Conservation (phyloP, 306 rosid genomes). For the Crotalaria pallida region DNA sequence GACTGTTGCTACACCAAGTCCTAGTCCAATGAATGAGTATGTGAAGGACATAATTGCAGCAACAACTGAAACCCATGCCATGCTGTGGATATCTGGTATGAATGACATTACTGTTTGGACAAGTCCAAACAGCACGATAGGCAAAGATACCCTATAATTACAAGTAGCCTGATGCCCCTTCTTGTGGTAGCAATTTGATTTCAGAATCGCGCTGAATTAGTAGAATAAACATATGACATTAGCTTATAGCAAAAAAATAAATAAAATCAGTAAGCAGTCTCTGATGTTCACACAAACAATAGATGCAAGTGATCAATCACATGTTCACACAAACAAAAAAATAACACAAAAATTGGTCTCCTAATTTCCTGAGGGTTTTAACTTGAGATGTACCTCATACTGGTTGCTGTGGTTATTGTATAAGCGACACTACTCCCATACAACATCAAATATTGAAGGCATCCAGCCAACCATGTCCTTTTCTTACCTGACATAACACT, state of each 20-base stretch:
- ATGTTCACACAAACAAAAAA: background rate
- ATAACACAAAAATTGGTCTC: background rate
- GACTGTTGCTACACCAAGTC: conserved; percentile 57
- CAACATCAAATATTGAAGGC: conserved; percentile 50
- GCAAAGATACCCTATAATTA: conserved; percentile 33
- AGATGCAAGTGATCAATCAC: background rate
- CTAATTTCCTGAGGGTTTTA: background rate
- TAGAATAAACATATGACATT: background rate
- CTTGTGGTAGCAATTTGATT: conserved; percentile 61
- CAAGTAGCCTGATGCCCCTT: conserved; percentile 74
- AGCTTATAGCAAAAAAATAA: background rate
- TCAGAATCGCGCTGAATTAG: conserved; percentile 60
- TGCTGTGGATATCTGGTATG: conserved; percentile 78
- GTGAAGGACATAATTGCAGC: conserved; percentile 77
- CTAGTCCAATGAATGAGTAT: conserved; percentile 66
- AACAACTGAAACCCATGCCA: conserved; percentile 66
- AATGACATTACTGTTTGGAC: conserved; percentile 69
- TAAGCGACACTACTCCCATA: conserved; percentile 59
- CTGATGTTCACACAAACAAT: background rate
- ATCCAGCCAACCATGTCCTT: conserved; percentile 46
- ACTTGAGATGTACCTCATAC: conserved; percentile 44
- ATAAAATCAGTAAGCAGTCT: background rate
- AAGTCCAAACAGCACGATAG: conserved; percentile 68
- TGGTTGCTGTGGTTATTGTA: conserved; percentile 56
- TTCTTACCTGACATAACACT: conserved; percentile 46